phyloP scores from a whole-genome alignment of 331 rosid species.

The Cydonia oblonga region DNA sequence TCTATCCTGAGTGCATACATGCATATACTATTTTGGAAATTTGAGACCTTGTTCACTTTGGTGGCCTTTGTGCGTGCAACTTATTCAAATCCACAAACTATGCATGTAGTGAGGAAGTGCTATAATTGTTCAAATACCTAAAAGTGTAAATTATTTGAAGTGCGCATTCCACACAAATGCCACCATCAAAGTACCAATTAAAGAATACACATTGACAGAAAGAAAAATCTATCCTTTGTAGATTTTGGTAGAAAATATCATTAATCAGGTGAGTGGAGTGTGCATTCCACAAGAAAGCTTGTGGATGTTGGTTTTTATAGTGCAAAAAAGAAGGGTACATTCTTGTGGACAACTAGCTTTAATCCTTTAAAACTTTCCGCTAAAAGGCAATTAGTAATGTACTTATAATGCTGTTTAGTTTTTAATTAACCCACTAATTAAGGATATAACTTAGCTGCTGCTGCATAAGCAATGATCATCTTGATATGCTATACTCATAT shows the following conservation, averaged over 20 bases:
- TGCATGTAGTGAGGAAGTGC: background rate
- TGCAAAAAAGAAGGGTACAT: background rate
- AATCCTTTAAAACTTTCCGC: background rate
- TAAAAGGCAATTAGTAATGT: background rate
- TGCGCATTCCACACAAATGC: constrained; percentile 1
- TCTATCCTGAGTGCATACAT: background rate
- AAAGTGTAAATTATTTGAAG: background rate
- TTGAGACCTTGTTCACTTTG: no score
- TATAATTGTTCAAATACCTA: background rate
- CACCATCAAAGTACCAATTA: background rate
- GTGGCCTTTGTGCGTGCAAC: no score
- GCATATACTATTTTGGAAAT: no score
- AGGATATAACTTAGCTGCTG: background rate
- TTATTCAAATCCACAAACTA: no score
- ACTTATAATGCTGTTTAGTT: background rate
- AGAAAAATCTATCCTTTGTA: background rate
- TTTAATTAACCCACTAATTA: background rate
- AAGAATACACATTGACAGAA: background rate
- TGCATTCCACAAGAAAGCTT: constrained; percentile 33
- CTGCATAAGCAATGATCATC: background rate
- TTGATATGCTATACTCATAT: no score
- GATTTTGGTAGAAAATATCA: constrained; percentile 1
- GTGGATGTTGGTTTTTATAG: constrained; percentile 5
- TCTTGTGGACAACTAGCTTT: no score
- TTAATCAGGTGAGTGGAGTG: constrained; percentile 14